phyloP scores from a whole-genome alignment of 225 moss, liverwort and hornwort species.

The Lunularia cruciata region DNA sequence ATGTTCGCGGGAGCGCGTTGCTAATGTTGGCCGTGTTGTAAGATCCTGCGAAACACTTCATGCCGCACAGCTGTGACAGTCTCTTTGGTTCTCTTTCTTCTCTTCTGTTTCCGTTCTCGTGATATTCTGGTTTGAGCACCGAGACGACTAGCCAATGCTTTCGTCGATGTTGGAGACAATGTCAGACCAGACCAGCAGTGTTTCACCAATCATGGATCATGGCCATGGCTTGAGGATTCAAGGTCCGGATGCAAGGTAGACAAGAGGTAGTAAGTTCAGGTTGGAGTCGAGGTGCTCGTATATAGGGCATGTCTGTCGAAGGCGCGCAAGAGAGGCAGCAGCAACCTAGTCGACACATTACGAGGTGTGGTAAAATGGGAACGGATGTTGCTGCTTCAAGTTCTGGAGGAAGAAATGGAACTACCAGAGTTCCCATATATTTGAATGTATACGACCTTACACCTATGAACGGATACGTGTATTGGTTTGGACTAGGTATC shows the following conservation, averaged over 20 bases:
- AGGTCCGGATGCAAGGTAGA: background rate
- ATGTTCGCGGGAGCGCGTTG: no score
- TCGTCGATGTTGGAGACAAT: no score
- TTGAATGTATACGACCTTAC: slow-evolving; percentile 90
- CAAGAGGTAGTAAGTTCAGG: no score
- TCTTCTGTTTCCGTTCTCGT: no score
- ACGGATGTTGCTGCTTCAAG: background rate
- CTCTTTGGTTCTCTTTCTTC: no score
- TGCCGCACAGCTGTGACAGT: no score
- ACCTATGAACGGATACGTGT: slow-evolving; percentile 83
- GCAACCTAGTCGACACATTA: slow-evolving; percentile 6
- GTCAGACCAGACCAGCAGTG: background rate
- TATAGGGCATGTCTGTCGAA: background rate
- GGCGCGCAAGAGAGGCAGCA: slow-evolving; percentile 4
- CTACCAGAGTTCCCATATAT: slow-evolving; percentile 45
- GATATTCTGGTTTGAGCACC: no score
- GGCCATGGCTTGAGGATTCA: background rate
- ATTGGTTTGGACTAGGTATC: slow-evolving; percentile 88
- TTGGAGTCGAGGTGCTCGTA: background rate
- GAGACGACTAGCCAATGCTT: no score
- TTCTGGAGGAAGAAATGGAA: slow-evolving; percentile 10
- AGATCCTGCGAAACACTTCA: no score
- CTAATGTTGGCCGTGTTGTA: no score
- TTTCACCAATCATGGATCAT: background rate
- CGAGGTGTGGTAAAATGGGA: slow-evolving; percentile 4